Evolutionary conservation across 2,329 filamentous ascomycete genomes (phyloP).

Genomic region (Ceratocystis diversiconidia): DNA sequence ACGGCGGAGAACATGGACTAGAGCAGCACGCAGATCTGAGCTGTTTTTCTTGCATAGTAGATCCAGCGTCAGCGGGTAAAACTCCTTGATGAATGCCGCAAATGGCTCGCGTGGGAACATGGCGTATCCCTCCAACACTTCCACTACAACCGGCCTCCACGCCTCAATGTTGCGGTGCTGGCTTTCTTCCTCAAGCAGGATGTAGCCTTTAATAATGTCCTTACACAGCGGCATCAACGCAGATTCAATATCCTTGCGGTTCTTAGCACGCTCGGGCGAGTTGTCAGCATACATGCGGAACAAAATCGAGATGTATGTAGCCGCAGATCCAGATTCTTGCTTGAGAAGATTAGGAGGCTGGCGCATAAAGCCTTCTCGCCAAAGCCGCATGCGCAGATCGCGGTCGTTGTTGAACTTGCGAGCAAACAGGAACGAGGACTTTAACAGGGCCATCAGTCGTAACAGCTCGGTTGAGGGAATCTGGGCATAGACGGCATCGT

Average conservation of each 20-base stretch:
- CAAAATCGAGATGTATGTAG: slow-evolving; percentile 89
- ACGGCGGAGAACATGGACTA: slow-evolving; percentile 63
- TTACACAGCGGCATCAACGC: slow-evolving; percentile 89
- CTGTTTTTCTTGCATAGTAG: slow-evolving; percentile 71
- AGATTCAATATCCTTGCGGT: slow-evolving; percentile 69
- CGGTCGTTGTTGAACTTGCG: slow-evolving; percentile 97
- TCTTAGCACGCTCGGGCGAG: slow-evolving; percentile 64
- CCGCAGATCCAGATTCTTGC: slow-evolving; percentile 84
- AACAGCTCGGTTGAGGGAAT: slow-evolving; percentile 85
- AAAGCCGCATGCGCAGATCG: slow-evolving; percentile 82
- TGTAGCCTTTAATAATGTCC: slow-evolving; percentile 81
- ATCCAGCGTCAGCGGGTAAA: slow-evolving; percentile 77
- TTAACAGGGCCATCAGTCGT: slow-evolving; percentile 82
- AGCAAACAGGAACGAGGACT: slow-evolving; percentile 92
- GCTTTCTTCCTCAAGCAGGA: slow-evolving; percentile 80
- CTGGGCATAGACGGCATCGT: slow-evolving; percentile 83
- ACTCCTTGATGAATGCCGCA: slow-evolving; percentile 60
- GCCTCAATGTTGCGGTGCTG: slow-evolving; percentile 95
- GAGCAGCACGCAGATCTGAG: slow-evolving; percentile 58
- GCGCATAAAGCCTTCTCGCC: slow-evolving; percentile 99
- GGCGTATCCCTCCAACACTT: slow-evolving; percentile 85
- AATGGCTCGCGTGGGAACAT: slow-evolving; percentile 73
- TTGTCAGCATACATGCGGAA: slow-evolving; percentile 96
- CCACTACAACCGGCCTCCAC: slow-evolving; percentile 93
- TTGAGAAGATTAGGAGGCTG: slow-evolving; percentile 95